These are phyloP conservation scores for Bombardia bombarda DNA, from an alignment of 495 filamentous ascomycete genomes.

Conservation along the genomic window DNA sequence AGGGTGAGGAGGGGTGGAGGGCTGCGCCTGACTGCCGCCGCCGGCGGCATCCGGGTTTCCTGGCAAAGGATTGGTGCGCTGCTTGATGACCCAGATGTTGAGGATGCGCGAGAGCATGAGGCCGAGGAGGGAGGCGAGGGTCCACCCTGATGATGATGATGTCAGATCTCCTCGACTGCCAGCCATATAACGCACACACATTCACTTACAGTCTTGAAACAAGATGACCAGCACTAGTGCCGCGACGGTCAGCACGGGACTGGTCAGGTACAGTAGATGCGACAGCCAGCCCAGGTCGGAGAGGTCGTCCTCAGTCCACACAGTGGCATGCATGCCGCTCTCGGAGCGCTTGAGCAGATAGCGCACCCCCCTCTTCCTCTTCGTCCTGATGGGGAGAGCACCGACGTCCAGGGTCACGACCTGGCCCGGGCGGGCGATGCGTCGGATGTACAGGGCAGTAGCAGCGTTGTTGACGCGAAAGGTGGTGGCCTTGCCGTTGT, in stretches of 20 bases:
- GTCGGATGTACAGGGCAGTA: constrained; percentile 42
- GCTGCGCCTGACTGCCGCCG: no score
- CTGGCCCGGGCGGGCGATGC: constrained; percentile 35
- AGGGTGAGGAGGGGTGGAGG: background rate
- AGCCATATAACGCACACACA: background rate
- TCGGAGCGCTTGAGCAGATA: constrained; percentile 9
- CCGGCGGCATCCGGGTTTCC: no score
- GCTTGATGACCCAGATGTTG: constrained; percentile 48
- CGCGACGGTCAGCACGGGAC: constrained; percentile 33
- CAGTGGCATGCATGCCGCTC: constrained; percentile 20
- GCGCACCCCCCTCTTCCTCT: constrained; percentile 6
- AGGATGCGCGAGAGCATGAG: constrained; percentile 46
- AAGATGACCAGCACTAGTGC: constrained; percentile 32
- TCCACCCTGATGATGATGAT: constrained; percentile 32
- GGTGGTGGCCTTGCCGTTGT: constrained; percentile 19
- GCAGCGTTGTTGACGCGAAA: constrained; percentile 48
- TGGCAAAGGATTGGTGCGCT: no score
- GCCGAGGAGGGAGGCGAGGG: constrained; percentile 30
- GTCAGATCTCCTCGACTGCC: background rate
- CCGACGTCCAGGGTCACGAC: constrained; percentile 41
- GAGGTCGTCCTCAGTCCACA: constrained; percentile 22
- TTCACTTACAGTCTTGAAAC: constrained; percentile 35
- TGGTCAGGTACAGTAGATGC: constrained; percentile 36
- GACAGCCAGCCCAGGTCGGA: constrained; percentile 29
- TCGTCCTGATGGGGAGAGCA: constrained; percentile 7